A percentile compares a stretch with the other conserved stretches of the same genome.
phyloP scores from a whole-genome alignment of 225 moss, liverwort and hornwort genomes.

The Marchantia paleacea region DNA sequence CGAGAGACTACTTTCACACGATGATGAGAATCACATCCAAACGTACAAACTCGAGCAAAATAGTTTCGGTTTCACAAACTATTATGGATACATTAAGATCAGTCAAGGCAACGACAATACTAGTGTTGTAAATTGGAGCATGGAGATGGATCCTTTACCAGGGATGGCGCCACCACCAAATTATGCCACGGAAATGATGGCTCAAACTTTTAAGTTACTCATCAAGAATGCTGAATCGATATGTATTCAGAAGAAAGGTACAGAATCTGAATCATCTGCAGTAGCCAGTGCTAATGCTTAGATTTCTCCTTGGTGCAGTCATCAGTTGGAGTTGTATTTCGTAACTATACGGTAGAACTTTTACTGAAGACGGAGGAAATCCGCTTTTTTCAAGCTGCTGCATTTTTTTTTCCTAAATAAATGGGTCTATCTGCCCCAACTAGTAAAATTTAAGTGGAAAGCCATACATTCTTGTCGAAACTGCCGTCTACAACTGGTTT shows the following conservation, averaged over 20 bases:
- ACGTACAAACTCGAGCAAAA: constrained; percentile 9
- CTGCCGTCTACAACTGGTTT: no score
- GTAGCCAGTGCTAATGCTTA: neutral
- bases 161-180: constrained; percentile 12
- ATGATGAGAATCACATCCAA: constrained; percentile 13
- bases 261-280: neutral
- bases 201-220: neutral
- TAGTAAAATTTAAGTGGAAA: no score
- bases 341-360: no score
- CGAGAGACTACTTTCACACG: neutral
- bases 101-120: neutral
- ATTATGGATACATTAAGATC: neutral
- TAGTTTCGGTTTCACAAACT: constrained; percentile 11
- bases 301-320: neutral
- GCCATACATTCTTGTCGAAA: no score
- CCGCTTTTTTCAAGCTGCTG: no score
- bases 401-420: no score
- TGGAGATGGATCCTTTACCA: constrained; percentile 16
- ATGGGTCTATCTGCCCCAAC: no score
- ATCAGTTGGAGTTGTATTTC: no score
- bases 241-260: neutral
- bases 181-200: neutral
- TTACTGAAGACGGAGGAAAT: no score
- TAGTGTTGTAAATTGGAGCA: neutral
- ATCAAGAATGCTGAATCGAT: constrained; percentile 3